Percentiles rank a stretch among this genome's conserved stretches.
phyloP scores from a whole-genome alignment of 2,329 filamentous ascomycete species.

The Fonsecaea monophora region DNA sequence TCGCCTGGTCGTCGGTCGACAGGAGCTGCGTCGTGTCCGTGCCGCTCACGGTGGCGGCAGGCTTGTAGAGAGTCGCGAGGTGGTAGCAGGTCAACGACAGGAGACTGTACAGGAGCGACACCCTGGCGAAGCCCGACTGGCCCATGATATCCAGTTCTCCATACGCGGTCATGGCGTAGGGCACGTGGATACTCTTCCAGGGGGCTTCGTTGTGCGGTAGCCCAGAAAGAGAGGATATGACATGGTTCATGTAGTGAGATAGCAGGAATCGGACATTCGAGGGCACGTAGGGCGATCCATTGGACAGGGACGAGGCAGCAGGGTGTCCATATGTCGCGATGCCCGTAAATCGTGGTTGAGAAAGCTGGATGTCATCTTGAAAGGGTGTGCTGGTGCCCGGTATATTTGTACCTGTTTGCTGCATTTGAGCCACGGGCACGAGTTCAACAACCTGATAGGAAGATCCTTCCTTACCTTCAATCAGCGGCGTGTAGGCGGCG shows the following conservation, averaged over 20 bases:
- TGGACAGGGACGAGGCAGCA: slow-evolving; percentile 8
- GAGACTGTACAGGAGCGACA: slow-evolving; percentile 22
- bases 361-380: neutral
- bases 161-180: slow-evolving; percentile 18
- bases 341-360: neutral
- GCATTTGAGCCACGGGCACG: too few relatives aligned
- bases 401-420: neutral
- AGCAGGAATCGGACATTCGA: slow-evolving; percentile 20
- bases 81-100: slow-evolving; percentile 24
- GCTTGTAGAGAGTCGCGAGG: slow-evolving; percentile 12
- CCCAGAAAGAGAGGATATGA: slow-evolving; percentile 16
- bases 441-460: neutral
- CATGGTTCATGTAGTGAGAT: slow-evolving; percentile 21
- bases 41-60: neutral
- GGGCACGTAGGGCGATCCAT: slow-evolving; percentile 18
- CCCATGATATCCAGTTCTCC: slow-evolving; percentile 20
- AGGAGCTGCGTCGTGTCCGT: neutral
- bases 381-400: neutral
- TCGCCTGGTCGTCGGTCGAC: neutral
- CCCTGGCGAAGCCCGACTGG: slow-evolving; percentile 12
- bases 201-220: slow-evolving; percentile 13
- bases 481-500: neutral
- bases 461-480: neutral
- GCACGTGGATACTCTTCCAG: slow-evolving; percentile 14
- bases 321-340: slow-evolving; percentile 7